Conservation (phyloP, 148 eudicot genomes). For the Chenopodium suecicum region DNA sequence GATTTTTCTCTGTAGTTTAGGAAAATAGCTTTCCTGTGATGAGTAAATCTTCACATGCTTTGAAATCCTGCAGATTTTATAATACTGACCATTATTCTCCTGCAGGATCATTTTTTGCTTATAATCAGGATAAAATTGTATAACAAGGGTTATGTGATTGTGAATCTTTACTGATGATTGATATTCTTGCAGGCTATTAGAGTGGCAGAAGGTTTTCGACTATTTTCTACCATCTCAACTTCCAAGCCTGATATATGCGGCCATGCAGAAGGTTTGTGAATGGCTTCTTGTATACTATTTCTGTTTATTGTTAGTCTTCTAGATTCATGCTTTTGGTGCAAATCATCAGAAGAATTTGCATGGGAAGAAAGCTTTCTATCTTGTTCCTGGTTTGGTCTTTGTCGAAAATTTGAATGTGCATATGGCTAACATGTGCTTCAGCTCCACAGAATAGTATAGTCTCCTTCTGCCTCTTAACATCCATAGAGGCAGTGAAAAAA, state of each 20-base stretch:
- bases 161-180: not conserved
- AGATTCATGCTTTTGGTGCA: not conserved
- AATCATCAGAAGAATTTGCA: not conserved
- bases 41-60: not conserved
- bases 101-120: not conserved
- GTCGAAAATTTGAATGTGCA: not conserved
- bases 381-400: not conserved
- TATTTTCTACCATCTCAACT: conserved; percentile 84
- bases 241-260: conserved; percentile 50
- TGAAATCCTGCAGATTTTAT: not conserved
- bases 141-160: not conserved
- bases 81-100: not conserved
- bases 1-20: too few relatives aligned
- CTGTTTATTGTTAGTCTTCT: not conserved
- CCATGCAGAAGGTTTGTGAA: conserved; percentile 57
- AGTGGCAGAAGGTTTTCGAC: conserved; percentile 70
- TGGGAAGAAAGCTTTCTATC: not conserved
- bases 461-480: not conserved
- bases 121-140: not conserved
- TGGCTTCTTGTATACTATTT: not conserved
- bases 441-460: not conserved
- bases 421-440: not conserved
- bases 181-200: conserved; percentile 60
- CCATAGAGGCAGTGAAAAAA: not conserved
- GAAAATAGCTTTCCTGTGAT: not conserved